phyloP scores from a whole-genome alignment of 2,329 filamentous ascomycete genomes.

The Albophoma yamanashiensis region DNA sequence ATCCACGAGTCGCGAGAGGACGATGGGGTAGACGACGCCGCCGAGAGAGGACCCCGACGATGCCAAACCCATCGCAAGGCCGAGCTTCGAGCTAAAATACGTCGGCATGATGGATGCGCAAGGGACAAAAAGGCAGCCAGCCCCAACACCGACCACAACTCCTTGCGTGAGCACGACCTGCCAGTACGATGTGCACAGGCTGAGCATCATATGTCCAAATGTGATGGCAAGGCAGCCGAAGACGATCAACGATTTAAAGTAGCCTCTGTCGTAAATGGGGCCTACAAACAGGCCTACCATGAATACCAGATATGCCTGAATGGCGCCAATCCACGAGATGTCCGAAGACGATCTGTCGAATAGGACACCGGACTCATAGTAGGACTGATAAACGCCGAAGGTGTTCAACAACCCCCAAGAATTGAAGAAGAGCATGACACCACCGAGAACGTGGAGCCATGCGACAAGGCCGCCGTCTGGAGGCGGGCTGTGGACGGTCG shows the following conservation, averaged over 20 bases:
- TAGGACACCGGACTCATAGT: slow-evolving; percentile 31
- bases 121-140: slow-evolving; percentile 28
- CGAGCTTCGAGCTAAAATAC: slow-evolving; percentile 19
- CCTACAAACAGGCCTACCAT: slow-evolving; percentile 23
- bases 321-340: slow-evolving; percentile 30
- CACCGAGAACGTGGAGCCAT: slow-evolving; percentile 43
- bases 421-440: slow-evolving; percentile 43
- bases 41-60: slow-evolving; percentile 20
- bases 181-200: slow-evolving; percentile 27
- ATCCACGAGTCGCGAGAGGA: slow-evolving; percentile 10
- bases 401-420: slow-evolving; percentile 36
- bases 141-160: slow-evolving; percentile 32
- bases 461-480: slow-evolving; percentile 39
- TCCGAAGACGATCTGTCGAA: slow-evolving; percentile 18
- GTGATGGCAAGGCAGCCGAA: slow-evolving; percentile 29
- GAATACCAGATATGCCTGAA: slow-evolving; percentile 34
- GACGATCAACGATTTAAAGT: slow-evolving; percentile 27
- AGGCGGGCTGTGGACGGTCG: slow-evolving; percentile 2
- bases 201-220: slow-evolving; percentile 34
- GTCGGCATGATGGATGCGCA: slow-evolving; percentile 19
- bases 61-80: slow-evolving; percentile 21
- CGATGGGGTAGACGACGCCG: slow-evolving; percentile 21
- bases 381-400: slow-evolving; percentile 45
- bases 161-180: slow-evolving; percentile 34
- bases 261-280: slow-evolving; percentile 35